Percentiles rank a stretch among this genome's conserved stretches.
These are phyloP conservation scores for Colletotrichum sp. DNA, from an alignment of 2,329 filamentous ascomycete species.

Conservation along the genomic window DNA sequence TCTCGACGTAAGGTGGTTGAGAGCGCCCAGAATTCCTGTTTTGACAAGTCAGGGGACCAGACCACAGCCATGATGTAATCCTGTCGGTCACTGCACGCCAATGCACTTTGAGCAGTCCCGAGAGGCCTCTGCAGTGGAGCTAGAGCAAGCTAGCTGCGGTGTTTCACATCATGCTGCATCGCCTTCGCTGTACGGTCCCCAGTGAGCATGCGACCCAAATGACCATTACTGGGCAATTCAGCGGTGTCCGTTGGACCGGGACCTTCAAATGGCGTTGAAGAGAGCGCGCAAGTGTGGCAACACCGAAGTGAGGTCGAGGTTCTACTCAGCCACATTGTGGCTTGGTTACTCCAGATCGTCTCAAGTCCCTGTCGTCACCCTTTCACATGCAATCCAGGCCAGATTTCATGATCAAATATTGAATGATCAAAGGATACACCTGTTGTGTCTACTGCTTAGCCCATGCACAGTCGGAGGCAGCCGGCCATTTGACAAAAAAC, in stretches of 20 bases:
- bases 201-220: background rate
- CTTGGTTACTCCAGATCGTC: background rate
- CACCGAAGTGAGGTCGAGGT: background rate
- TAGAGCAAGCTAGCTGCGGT: background rate
- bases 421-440: background rate
- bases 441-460: background rate
- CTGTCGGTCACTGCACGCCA: conserved; percentile 19
- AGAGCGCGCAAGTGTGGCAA: background rate
- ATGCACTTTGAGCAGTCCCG: background rate
- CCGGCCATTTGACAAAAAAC: background rate
- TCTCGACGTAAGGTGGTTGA: background rate
- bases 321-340: background rate
- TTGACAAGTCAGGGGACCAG: conserved; percentile 19
- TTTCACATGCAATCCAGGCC: background rate
- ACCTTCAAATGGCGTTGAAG: background rate
- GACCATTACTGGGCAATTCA: background rate
- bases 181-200: background rate
- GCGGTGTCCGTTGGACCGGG: background rate
- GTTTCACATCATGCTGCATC: conserved; percentile 13
- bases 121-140: conserved; percentile 20
- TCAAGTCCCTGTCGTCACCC: background rate
- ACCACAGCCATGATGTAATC: conserved; percentile 18
- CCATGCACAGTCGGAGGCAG: background rate
- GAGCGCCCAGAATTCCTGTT: conserved; percentile 18
- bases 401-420: background rate